Conservation (phyloP, 306 rosid species). For the Senna tora region DNA sequence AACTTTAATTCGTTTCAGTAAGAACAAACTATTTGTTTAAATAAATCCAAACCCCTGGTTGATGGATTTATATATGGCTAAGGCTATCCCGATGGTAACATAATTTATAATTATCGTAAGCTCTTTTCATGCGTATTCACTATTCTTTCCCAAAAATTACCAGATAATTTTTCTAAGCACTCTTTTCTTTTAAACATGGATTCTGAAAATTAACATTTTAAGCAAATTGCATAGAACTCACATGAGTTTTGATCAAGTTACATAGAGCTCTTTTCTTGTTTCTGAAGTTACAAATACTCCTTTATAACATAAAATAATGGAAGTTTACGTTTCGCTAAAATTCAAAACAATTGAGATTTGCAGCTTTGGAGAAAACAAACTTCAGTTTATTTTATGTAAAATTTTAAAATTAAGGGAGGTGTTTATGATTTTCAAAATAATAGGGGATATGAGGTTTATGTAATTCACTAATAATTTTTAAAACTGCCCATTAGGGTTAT, state of each 20-base stretch:
- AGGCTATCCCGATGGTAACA: conserved; percentile 5
- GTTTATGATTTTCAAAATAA: background rate
- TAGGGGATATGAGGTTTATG: too few species aligned
- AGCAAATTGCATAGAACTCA: background rate
- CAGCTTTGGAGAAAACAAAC: background rate
- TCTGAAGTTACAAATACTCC: background rate
- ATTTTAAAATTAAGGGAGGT: background rate
- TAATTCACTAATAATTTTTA: background rate
- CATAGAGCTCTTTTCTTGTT: background rate
- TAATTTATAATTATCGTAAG: conserved; percentile 1
- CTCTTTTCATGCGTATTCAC: background rate
- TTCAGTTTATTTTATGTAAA: background rate
- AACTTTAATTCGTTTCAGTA: conserved; percentile 19
- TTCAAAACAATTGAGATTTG: background rate
- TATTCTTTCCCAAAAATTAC: background rate
- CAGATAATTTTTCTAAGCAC: background rate
- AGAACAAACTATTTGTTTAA: background rate
- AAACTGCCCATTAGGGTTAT: background rate
- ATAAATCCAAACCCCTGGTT: background rate
- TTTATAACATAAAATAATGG: background rate
- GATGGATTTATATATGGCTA: background rate
- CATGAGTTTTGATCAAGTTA: background rate
- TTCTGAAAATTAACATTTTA: background rate
- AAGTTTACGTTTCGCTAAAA: background rate
- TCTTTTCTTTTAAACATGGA: conserved; percentile 25